Percentiles rank a stretch among this genome's conserved stretches.
Conservation (phyloP, 2,329 filamentous ascomycete genomes). For the Didymella glomerata region DNA sequence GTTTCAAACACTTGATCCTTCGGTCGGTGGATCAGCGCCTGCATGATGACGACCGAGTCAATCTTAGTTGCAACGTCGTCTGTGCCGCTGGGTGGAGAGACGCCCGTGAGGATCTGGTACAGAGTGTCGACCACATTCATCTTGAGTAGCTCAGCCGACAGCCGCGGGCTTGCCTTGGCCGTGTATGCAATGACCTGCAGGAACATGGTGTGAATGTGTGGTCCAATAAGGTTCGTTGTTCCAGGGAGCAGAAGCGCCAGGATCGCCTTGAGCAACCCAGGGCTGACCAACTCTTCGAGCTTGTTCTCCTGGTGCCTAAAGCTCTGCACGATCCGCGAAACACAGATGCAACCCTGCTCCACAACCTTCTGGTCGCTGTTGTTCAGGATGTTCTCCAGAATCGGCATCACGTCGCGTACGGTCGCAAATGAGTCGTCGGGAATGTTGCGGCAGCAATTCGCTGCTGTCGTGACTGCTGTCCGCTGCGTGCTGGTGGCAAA, state of each 20-base stretch:
- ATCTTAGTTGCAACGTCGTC: slow-evolving; percentile 85
- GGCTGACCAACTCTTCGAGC: slow-evolving; percentile 89
- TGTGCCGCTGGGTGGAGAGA: slow-evolving; percentile 83
- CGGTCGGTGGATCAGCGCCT: slow-evolving; percentile 93
- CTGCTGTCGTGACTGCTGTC: slow-evolving; percentile 94
- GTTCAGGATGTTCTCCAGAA: slow-evolving; percentile 84
- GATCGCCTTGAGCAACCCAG: slow-evolving; percentile 84
- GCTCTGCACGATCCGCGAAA: slow-evolving; percentile 95
- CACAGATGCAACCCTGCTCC: slow-evolving; percentile 94
- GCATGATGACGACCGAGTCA: slow-evolving; percentile 98
- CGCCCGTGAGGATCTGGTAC: slow-evolving; percentile 95
- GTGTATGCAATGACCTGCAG: slow-evolving; percentile 90
- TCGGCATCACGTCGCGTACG: slow-evolving; percentile 95
- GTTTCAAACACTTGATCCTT: slow-evolving; percentile 97
- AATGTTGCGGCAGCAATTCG: slow-evolving; percentile 97
- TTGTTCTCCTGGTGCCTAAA: slow-evolving; percentile 89
- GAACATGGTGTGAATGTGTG: slow-evolving; percentile 96
- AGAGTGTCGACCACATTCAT: slow-evolving; percentile 97
- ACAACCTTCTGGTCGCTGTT: slow-evolving; percentile 97
- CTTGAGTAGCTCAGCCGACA: slow-evolving; percentile 91
- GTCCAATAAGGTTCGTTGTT: slow-evolving; percentile 92
- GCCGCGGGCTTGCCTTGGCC: slow-evolving; percentile 82
- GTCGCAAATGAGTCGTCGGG: slow-evolving; percentile 92
- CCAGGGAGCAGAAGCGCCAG: slow-evolving; percentile 89
- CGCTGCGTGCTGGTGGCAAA: slow-evolving; percentile 97